Conservation (phyloP, 331 rosid genomes). For the Rhamnella rubrinervis region DNA sequence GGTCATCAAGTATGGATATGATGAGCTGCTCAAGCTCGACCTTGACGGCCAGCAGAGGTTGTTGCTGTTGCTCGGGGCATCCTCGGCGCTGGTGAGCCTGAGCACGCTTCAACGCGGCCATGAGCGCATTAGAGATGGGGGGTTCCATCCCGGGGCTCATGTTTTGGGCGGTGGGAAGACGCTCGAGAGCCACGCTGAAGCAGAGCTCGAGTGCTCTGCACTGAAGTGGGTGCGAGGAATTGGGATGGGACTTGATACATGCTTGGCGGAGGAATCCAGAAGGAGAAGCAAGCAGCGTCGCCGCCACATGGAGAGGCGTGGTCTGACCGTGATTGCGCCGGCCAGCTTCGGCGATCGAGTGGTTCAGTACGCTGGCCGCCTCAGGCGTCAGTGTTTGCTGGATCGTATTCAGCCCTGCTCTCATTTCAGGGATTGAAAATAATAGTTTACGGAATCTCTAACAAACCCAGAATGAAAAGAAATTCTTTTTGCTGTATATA, state of each 20-base stretch:
- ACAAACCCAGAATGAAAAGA: neutral
- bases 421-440: constrained; percentile 53
- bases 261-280: constrained; percentile 83
- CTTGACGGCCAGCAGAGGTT: constrained; percentile 85
- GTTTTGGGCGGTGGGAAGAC: constrained; percentile 76
- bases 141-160: constrained; percentile 57
- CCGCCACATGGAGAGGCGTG: constrained; percentile 94
- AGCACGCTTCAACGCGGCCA: constrained; percentile 92
- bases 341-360: constrained; percentile 79
- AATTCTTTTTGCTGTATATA: no score
- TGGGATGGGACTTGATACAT: constrained; percentile 88
- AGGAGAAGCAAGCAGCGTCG: constrained; percentile 72
- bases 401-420: constrained; percentile 86
- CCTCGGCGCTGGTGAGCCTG: constrained; percentile 98
- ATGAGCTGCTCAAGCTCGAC: constrained; percentile 90
- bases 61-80: constrained; percentile 95
- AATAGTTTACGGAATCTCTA: no score
- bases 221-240: constrained; percentile 94
- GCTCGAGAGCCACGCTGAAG: constrained; percentile 86
- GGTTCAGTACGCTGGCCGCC: constrained; percentile 82
- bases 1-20: constrained; percentile 91
- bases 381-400: constrained; percentile 95
- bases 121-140: constrained; percentile 82
- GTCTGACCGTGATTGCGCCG: constrained; percentile 93
- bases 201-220: constrained; percentile 91